Conservation (phyloP, 108 stramenopile genomes). For the Aurantiochytrium sp. region DNA sequence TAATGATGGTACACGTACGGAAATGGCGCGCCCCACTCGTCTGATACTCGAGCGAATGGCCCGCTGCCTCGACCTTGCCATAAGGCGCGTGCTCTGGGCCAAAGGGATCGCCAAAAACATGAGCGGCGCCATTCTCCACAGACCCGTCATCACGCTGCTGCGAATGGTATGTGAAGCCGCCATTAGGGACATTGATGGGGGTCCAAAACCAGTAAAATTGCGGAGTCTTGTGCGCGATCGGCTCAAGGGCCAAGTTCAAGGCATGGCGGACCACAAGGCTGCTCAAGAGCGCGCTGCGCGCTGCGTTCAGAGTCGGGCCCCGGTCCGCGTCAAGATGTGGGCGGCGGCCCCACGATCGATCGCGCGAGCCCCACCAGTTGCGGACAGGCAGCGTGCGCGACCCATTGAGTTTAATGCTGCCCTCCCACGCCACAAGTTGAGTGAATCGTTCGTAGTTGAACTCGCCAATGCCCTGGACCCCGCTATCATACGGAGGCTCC, state of each 20-base stretch:
- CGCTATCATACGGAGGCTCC: not conserved
- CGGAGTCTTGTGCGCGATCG: not conserved
- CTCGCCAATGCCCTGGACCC: not conserved
- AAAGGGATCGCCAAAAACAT: slow-evolving; percentile 8
- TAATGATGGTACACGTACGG: not conserved
- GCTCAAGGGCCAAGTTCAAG: not conserved
- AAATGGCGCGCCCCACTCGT: not conserved
- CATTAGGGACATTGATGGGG: not conserved
- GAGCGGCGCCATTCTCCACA: not conserved
- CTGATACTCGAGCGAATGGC: not conserved
- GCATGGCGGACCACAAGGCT: not conserved
- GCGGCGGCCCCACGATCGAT: not conserved
- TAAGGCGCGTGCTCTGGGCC: not conserved
- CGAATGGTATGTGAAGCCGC: not conserved
- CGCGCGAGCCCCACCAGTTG: not conserved
- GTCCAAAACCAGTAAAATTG: slow-evolving; percentile 9
- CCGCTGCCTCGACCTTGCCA: not conserved
- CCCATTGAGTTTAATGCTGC: not conserved
- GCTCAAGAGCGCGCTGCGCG: not conserved
- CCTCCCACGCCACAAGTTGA: not conserved
- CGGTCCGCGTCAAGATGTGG: not conserved
- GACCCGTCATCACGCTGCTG: not conserved
- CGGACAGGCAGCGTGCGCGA: not conserved
- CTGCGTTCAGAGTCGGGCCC: not conserved
- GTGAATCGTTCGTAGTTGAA: not conserved